Percentiles rank a stretch among this genome's conserved stretches.
Evolutionary conservation across 495 filamentous ascomycete species (phyloP).

Genomic region (Cryomyces minteri): DNA sequence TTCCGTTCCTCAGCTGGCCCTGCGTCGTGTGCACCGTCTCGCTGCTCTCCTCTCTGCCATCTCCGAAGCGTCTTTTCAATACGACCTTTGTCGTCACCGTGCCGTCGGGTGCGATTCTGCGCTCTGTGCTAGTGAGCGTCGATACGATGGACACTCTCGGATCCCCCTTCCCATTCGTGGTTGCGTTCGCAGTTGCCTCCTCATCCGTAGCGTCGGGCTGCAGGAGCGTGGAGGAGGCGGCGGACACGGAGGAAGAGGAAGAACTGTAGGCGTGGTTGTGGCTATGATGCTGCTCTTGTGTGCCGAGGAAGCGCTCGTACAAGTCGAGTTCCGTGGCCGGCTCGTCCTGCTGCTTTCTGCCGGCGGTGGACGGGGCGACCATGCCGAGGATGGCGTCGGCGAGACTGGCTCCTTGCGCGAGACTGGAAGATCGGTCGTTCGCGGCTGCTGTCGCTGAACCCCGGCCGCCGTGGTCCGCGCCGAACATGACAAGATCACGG

Average conservation of each 20-base stretch:
- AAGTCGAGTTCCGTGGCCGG: not conserved
- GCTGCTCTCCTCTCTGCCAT: conserved; percentile 42
- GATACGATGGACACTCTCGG: conserved; percentile 27
- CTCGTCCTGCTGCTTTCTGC: not conserved
- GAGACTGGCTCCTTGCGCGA: conserved; percentile 16
- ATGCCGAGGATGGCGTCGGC: not conserved
- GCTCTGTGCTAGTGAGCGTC: conserved; percentile 37
- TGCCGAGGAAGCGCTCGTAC: not conserved
- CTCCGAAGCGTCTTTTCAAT: conserved; percentile 39
- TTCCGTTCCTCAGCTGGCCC: conserved; percentile 1
- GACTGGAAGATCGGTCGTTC: conserved; percentile 19
- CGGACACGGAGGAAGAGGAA: too few species aligned
- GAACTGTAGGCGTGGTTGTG: not conserved
- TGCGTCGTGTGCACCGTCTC: conserved; percentile 22
- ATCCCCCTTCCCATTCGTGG: not conserved
- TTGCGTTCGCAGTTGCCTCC: not conserved
- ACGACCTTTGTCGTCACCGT: conserved; percentile 40
- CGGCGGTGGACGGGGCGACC: not conserved
- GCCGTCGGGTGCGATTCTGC: conserved; percentile 35
- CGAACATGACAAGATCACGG: not conserved
- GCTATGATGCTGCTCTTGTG: not conserved
- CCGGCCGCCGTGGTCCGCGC: not conserved
- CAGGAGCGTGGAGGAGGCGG: too few species aligned
- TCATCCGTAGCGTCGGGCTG: not conserved
- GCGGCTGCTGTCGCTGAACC: too few species aligned